Conservation (phyloP, 306 rosid genomes). For the Vicia sativa region DNA sequence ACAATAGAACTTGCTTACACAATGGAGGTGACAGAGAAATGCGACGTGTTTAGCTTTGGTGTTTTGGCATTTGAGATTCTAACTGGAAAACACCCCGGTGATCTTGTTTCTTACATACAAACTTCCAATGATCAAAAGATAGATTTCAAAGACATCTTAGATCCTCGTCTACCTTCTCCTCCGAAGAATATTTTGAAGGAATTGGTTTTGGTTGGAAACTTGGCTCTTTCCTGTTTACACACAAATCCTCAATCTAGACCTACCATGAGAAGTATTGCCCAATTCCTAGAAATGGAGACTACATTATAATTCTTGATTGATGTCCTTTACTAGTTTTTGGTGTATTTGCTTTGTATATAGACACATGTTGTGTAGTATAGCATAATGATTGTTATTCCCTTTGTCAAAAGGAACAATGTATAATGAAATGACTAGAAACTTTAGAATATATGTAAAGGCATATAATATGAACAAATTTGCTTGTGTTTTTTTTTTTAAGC, state of each 20-base stretch:
- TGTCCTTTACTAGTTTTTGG: background rate
- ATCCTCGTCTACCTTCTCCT: constrained; percentile 35
- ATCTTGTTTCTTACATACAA: constrained; percentile 43
- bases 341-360: too few species aligned
- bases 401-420: too few species aligned
- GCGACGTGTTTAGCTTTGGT: constrained; percentile 49
- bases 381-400: too few species aligned
- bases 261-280: constrained; percentile 40
- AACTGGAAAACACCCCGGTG: constrained; percentile 45
- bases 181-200: constrained; percentile 6
- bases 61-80: constrained; percentile 41
- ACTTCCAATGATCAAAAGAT: background rate
- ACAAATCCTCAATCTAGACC: constrained; percentile 41
- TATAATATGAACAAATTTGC: too few species aligned
- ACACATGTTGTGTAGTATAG: too few species aligned
- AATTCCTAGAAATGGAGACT: constrained; percentile 28
- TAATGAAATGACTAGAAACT: too few species aligned
- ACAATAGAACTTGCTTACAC: constrained; percentile 49
- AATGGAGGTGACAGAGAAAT: constrained; percentile 41
- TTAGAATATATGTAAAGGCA: too few species aligned
- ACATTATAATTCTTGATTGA: background rate
- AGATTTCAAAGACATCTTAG: constrained; percentile 38
- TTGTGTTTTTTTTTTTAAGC: too few species aligned
- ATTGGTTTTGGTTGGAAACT: constrained; percentile 17
- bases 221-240: constrained; percentile 35